Percentiles rank a stretch among this genome's conserved stretches.
phyloP scores from a whole-genome alignment of 768 basidiomycete genomes.

The Boletus vinaceobasis region DNA sequence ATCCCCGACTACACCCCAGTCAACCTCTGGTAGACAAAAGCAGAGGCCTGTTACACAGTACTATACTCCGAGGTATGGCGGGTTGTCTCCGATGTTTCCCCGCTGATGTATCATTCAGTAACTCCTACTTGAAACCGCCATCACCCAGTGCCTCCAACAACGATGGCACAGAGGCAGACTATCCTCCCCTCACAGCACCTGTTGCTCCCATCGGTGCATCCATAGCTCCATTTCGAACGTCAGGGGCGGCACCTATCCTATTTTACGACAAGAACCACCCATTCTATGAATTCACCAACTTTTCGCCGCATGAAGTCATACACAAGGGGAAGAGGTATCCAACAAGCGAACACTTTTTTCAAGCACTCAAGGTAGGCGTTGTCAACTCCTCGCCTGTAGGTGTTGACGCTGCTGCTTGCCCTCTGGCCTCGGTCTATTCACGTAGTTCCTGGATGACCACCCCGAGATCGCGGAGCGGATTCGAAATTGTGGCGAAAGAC shows the following conservation, averaged over 20 bases:
- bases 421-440: background rate
- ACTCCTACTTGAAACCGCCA: constrained; percentile 13
- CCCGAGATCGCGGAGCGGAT: constrained; percentile 69
- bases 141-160: constrained; percentile 3
- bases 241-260: constrained; percentile 40
- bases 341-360: constrained; percentile 76
- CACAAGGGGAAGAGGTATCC: constrained; percentile 66
- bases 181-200: constrained; percentile 34
- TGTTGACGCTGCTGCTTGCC: background rate
- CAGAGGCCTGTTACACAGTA: constrained; percentile 26
- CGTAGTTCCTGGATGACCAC: constrained; percentile 55
- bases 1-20: constrained; percentile 24
- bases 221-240: constrained; percentile 25
- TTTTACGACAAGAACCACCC: constrained; percentile 66
- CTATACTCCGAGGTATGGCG: constrained; percentile 16
- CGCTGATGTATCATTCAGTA: constrained; percentile 8
- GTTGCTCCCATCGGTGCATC: constrained; percentile 27
- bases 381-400: background rate
- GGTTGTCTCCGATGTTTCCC: background rate
- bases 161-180: constrained; percentile 17
- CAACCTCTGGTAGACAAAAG: constrained; percentile 18
- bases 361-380: constrained; percentile 59
- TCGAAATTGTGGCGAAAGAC: constrained; percentile 57
- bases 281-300: constrained; percentile 72
- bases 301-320: constrained; percentile 60